Conservation (phyloP, 345 rosid genomes). For the Eucalyptus curtisii region DNA sequence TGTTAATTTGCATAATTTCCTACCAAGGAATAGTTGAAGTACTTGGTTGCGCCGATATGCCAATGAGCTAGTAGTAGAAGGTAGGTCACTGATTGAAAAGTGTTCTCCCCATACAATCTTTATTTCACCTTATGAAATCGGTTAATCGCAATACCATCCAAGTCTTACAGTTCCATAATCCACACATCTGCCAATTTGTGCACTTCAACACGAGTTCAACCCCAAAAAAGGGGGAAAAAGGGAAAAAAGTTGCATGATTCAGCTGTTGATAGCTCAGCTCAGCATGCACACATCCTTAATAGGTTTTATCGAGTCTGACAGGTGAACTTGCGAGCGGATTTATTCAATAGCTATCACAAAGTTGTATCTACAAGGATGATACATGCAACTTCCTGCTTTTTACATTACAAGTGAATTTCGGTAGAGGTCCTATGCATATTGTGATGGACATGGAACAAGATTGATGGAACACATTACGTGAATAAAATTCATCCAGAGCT, state of each 20-base stretch:
- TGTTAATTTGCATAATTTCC: neutral
- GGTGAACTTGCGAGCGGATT: too few species aligned
- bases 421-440: neutral
- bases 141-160: rapidly evolving
- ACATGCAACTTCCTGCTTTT: neutral
- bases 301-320: too few species aligned
- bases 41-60: neutral
- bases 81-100: neutral
- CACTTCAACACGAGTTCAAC: neutral
- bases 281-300: too few species aligned
- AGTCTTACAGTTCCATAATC: rapidly evolving
- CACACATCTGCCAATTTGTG: rapidly evolving
- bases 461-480: neutral
- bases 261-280: too few species aligned
- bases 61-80: neutral
- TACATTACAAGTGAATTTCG: neutral
- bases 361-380: neutral
- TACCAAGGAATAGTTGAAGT: neutral
- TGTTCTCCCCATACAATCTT: too few species aligned
- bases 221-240: neutral
- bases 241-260: rapidly evolving
- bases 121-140: too few species aligned
- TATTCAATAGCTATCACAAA: too few species aligned
- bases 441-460: neutral
- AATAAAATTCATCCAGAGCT: neutral